Conservation (phyloP, 2,329 filamentous ascomycete species). For the Tolypocladium cylindrosporum region DNA sequence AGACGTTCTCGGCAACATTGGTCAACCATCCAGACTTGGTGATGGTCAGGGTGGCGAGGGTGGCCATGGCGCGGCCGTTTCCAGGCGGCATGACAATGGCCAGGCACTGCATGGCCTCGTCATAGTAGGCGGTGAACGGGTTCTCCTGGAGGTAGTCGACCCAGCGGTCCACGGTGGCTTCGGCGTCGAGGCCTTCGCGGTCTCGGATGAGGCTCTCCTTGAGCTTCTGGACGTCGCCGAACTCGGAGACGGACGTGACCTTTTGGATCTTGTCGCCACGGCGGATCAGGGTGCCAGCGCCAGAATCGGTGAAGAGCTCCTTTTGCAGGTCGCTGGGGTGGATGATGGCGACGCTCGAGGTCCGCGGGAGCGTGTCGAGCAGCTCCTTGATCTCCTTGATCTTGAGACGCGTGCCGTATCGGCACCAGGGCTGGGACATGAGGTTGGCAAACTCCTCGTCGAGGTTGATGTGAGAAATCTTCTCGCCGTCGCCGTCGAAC, state of each 20-base stretch:
- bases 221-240: slow-evolving; percentile 65
- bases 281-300: slow-evolving; percentile 85
- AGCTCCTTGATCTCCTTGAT: slow-evolving; percentile 97
- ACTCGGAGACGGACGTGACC: slow-evolving; percentile 59
- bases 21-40: slow-evolving; percentile 92
- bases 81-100: slow-evolving; percentile 75
- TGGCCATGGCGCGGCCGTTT: slow-evolving; percentile 59
- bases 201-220: slow-evolving; percentile 78
- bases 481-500: slow-evolving; percentile 86
- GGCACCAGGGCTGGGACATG: slow-evolving; percentile 91
- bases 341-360: slow-evolving; percentile 93
- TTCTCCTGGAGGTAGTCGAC: slow-evolving; percentile 66
- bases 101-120: slow-evolving; percentile 87
- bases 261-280: slow-evolving; percentile 82
- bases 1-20: slow-evolving; percentile 92
- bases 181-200: slow-evolving; percentile 70
- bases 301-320: slow-evolving; percentile 92
- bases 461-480: slow-evolving; percentile 94
- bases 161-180: slow-evolving; percentile 78
- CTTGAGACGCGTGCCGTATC: slow-evolving; percentile 90
- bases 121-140: slow-evolving; percentile 87
- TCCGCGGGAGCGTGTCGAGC: slow-evolving; percentile 76
- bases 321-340: slow-evolving; percentile 93
- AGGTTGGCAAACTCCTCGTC: slow-evolving; percentile 92
- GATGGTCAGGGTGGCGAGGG: slow-evolving; percentile 82